Evolutionary conservation across 495 filamentous ascomycete genomes (phyloP).

Genomic region (Penicillium riverlandense): DNA sequence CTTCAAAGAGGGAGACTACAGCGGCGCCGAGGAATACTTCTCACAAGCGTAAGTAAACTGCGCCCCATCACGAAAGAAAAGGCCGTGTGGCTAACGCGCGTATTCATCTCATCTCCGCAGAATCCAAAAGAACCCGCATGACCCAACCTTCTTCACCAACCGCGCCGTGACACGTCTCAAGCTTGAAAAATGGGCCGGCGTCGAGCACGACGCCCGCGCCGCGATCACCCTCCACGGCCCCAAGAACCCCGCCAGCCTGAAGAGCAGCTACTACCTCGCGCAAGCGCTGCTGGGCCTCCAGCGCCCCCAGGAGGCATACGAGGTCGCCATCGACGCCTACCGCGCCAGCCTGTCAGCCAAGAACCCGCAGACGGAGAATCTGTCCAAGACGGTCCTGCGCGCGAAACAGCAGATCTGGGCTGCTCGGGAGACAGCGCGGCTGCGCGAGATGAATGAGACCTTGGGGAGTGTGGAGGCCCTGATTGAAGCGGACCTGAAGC

Average conservation of each 20-base stretch:
- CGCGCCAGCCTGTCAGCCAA: slow-evolving; percentile 53
- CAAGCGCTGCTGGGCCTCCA: slow-evolving; percentile 72
- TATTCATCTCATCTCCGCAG: slow-evolving; percentile 11
- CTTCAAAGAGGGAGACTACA: slow-evolving; percentile 64
- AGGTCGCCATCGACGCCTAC: slow-evolving; percentile 68
- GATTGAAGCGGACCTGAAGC: slow-evolving; percentile 46
- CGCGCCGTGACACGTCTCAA: slow-evolving; percentile 77
- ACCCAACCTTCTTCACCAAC: slow-evolving; percentile 64
- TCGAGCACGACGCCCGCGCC: slow-evolving; percentile 68
- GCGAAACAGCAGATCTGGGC: slow-evolving; percentile 67
- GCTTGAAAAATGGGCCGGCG: slow-evolving; percentile 63
- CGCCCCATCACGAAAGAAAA: background rate
- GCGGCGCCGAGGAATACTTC: slow-evolving; percentile 68
- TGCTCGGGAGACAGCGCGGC: slow-evolving; percentile 37
- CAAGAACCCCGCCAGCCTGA: slow-evolving; percentile 51
- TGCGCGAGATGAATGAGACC: slow-evolving; percentile 41
- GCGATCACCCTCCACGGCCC: slow-evolving; percentile 58
- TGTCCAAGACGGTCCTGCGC: slow-evolving; percentile 61
- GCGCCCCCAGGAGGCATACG: slow-evolving; percentile 67
- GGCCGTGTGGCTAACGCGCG: background rate
- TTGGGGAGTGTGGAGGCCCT: slow-evolving; percentile 41
- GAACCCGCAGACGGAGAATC: slow-evolving; percentile 53
- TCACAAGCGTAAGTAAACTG: slow-evolving; percentile 65
- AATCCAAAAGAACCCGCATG: slow-evolving; percentile 40
- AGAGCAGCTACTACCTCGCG: slow-evolving; percentile 78